Conservation (phyloP, 1,284 basidiomycete species). For the Rhodotorula sp. region DNA sequence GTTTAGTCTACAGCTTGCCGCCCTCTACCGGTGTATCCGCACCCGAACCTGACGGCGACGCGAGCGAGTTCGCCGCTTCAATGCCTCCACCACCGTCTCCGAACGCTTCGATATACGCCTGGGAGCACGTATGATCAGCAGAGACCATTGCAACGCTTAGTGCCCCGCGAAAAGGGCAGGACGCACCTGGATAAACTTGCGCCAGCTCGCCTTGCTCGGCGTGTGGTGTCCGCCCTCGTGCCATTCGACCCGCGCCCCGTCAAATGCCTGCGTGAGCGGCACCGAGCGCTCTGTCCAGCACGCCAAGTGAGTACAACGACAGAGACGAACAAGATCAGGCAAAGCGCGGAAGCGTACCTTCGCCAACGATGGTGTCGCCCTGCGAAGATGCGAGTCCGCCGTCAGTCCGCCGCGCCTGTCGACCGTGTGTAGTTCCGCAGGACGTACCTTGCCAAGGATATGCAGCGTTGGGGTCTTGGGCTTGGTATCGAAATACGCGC, state of each 20-base stretch:
- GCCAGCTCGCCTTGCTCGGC: conserved; percentile 71
- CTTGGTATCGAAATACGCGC: conserved; percentile 51
- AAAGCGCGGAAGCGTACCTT: conserved; percentile 43
- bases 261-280: conserved; percentile 63
- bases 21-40: conserved; percentile 7
- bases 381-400: conserved; percentile 41
- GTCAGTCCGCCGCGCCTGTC: background rate
- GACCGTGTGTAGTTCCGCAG: background rate
- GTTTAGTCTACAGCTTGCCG: conserved; percentile 14
- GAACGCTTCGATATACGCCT: conserved; percentile 31
- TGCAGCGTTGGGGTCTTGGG: conserved; percentile 69
- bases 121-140: conserved; percentile 48
- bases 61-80: conserved; percentile 11
- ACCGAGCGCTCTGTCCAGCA: conserved; percentile 60
- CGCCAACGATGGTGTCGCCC: conserved; percentile 75
- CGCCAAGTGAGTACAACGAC: background rate
- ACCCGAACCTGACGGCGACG: conserved; percentile 14
- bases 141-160: too few species aligned
- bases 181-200: conserved; percentile 56
- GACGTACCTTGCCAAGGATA: conserved; percentile 62
- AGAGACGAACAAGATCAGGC: background rate
- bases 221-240: conserved; percentile 80
- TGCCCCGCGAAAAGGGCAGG: too few species aligned
- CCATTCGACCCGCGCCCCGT: conserved; percentile 63
- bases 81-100: conserved; percentile 10